A percentile compares a stretch with the other conserved stretches of the same genome.
Conservation (phyloP, 306 rosid genomes). For the Acmispon strigosus region DNA sequence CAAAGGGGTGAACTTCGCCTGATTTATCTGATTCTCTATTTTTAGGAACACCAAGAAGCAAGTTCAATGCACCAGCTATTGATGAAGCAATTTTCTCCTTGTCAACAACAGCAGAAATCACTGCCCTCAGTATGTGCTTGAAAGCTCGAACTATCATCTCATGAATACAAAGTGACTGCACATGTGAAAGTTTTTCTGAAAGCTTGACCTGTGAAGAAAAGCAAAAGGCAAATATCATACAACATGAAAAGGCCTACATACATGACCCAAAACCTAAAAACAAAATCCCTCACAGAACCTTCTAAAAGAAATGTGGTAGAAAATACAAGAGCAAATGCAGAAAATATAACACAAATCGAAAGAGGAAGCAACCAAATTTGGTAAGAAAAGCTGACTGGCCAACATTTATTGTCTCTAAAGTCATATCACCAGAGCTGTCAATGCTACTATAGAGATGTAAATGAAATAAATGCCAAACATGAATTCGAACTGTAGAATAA, state of each 20-base stretch:
- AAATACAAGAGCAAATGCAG: not conserved
- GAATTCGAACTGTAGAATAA: not conserved
- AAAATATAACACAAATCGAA: constrained; percentile 14
- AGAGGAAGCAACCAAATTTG: not conserved
- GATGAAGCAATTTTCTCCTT: constrained; percentile 67
- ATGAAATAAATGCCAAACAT: not conserved
- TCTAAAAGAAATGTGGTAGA: constrained; percentile 10
- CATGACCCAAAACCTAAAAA: constrained; percentile 9
- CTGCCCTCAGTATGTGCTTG: constrained; percentile 93
- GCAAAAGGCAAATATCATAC: constrained; percentile 14
- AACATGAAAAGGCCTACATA: not conserved
- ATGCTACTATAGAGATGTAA: not conserved
- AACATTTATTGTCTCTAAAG: not conserved
- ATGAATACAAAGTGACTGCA: constrained; percentile 94
- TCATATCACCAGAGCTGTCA: not conserved
- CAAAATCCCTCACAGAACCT: constrained; percentile 1
- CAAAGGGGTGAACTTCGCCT: constrained; percentile 52
- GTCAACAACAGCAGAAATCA: constrained; percentile 62
- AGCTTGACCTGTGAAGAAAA: constrained; percentile 78
- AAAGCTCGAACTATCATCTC: constrained; percentile 98
- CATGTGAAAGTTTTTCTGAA: constrained; percentile 90
- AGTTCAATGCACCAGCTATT: constrained; percentile 74
- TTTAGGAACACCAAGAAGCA: constrained; percentile 76
- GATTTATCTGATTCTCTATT: constrained; percentile 47
- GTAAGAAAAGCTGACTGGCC: not conserved